A percentile compares a stretch with the other conserved stretches of the same genome.
These are phyloP conservation scores for Dendrocalamus sinicus DNA, from an alignment of 176 grass and related monocot genomes.

Conservation along the genomic window DNA sequence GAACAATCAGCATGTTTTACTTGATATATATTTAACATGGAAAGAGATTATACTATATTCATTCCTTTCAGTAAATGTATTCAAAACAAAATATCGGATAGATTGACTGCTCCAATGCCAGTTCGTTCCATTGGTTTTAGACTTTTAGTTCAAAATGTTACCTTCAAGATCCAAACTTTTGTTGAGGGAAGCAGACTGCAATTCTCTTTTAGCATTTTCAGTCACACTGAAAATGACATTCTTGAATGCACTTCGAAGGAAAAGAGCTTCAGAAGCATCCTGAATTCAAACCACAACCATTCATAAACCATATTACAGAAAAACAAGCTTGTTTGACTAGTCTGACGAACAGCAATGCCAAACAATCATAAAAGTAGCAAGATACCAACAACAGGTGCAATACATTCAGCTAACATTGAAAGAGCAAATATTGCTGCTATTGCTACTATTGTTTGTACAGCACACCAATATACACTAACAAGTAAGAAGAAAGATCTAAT, in stretches of 20 bases:
- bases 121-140: background rate
- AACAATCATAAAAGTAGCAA: background rate
- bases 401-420: background rate
- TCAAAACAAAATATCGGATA: background rate
- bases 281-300: slow-evolving; percentile 49
- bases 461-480: background rate
- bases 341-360: background rate
- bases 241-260: slow-evolving; percentile 85
- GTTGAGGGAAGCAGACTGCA: slow-evolving; percentile 35
- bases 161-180: slow-evolving; percentile 68
- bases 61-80: slow-evolving; percentile 13
- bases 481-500: background rate
- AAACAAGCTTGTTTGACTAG: background rate
- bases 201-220: slow-evolving; percentile 56
- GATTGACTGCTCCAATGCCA: background rate
- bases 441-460: background rate
- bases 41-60: background rate
- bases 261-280: slow-evolving; percentile 93
- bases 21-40: slow-evolving; percentile 32
- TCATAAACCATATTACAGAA: background rate
- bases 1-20: background rate
- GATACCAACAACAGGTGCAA: background rate
- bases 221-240: slow-evolving; percentile 67
- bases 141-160: slow-evolving; percentile 24
- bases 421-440: background rate